These are phyloP conservation scores for Plectosphaerella sp. DNA, from an alignment of 2,329 filamentous ascomycete genomes.

Conservation along the genomic window DNA sequence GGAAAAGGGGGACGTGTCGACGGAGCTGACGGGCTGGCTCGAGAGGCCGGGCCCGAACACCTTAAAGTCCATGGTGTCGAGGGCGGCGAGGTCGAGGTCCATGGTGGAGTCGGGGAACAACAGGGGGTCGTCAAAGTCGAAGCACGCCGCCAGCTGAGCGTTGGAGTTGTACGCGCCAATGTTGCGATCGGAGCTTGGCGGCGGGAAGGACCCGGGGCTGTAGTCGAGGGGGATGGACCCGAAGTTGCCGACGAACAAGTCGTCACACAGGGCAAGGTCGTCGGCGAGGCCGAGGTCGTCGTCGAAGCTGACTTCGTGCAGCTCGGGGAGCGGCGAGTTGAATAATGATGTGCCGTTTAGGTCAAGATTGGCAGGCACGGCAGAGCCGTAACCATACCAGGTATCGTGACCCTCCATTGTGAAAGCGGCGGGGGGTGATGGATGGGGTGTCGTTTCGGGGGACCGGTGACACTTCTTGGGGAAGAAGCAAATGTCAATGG, in stretches of 20 bases:
- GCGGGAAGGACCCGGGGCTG: slow-evolving; percentile 1
- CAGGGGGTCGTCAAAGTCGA: slow-evolving; percentile 7
- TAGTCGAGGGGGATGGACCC: slow-evolving; percentile 6
- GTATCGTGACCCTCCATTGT: neutral
- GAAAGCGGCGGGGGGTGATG: neutral
- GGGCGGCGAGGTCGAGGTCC: slow-evolving; percentile 6
- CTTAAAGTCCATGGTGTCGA: neutral
- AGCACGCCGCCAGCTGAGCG: slow-evolving; percentile 1
- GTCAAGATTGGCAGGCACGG: neutral
- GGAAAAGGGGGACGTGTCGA: slow-evolving; percentile 5
- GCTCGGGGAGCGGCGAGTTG: slow-evolving; percentile 1
- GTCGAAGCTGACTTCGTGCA: neutral
- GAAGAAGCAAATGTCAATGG: neutral
- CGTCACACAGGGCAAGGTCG: neutral
- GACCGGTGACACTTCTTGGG: neutral
- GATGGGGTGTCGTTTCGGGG: neutral
- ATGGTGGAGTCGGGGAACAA: slow-evolving; percentile 7
- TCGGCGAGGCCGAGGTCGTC: neutral
- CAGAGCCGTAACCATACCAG: neutral
- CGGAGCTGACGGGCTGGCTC: neutral
- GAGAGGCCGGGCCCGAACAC: neutral
- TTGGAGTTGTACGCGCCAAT: neutral
- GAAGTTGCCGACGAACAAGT: slow-evolving; percentile 1
- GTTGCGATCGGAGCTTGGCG: slow-evolving; percentile 5
- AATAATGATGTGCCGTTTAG: neutral